Base-by-base conservation (phyloP, 2,329 filamentous ascomycete genomes). In the Alternaria gansuensis region DNA sequence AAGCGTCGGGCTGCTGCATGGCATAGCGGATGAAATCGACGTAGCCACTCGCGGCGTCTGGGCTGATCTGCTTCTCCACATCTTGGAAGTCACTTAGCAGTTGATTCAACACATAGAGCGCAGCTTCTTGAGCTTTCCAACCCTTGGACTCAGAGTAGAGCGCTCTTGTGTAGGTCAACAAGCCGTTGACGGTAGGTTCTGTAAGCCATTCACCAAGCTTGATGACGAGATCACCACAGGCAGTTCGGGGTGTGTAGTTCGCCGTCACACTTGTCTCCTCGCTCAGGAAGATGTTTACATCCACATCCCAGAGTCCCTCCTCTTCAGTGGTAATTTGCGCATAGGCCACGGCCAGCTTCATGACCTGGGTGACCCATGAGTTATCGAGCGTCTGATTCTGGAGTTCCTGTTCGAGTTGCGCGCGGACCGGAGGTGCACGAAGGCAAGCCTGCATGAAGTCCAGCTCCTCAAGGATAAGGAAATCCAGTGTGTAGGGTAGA, bases 251-350 rank as follows among this genome's bases (percentile, higher is more conserved):
- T 0, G 95, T 97, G 79, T 98, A 99, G 77, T 98, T 98, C 31
- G 93, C 91, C 11, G 93, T 97, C 17, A 97, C 90, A 2, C 93
- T 94, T 2, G 92, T 94, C 79, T 98, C 94, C 78, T 99, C 95
- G 0, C 93, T 94, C 45, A 99, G 84, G 78, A 96, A 99, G 2
- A 99, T 85, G 58, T 96, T 98, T 67, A 96, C 90, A 77, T 99
- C 95, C 63, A 97, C 92, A 68, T 97, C 92, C 95, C 95, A 99
- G 9, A 99, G 80, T 7, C 91, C 92, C 79, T 97, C 92, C 73
- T 98, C 95, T 76, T 99, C 95, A 28, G 87, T 88, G 2, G 91
- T 93, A 68, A 99, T 96, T 65, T 94, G 92, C 11, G 93, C 90
- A 78, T 96, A 98, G 1, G 88, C 87, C 21, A 93, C 88, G 9